phyloP scores from a whole-genome alignment of 2,329 filamentous ascomycete genomes.

The Stagonosporopsis chrysanthemi region DNA sequence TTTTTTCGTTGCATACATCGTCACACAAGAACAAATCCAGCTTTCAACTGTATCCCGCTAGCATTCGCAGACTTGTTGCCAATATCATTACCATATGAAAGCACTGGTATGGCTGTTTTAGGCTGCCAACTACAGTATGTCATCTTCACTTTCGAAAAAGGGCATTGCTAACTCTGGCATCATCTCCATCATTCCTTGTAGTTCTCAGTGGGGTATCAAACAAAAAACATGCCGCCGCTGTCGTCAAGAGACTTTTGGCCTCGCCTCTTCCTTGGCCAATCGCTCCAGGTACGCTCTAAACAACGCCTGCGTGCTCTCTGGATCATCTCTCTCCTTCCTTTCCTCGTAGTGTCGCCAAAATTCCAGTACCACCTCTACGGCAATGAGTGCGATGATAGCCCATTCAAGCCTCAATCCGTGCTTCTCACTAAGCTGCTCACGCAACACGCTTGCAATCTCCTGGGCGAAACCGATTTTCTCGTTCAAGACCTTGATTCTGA shows the following conservation, averaged over 20 bases:
- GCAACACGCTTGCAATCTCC: slow-evolving; percentile 87
- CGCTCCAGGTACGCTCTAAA: slow-evolving; percentile 47
- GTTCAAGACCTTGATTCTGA: slow-evolving; percentile 89
- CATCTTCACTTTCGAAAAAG: no score
- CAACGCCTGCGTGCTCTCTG: slow-evolving; percentile 51
- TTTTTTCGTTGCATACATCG: no score
- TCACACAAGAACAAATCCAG: no score
- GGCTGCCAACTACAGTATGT: no score
- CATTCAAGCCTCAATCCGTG: slow-evolving; percentile 88
- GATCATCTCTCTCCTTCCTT: slow-evolving; percentile 54
- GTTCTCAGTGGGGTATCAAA: background rate
- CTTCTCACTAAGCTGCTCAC: slow-evolving; percentile 88
- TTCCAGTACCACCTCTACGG: slow-evolving; percentile 90
- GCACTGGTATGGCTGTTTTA: no score
- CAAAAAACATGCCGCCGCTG: background rate
- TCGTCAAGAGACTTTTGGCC: background rate
- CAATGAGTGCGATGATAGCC: slow-evolving; percentile 94
- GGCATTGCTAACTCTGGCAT: background rate
- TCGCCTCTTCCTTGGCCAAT: background rate
- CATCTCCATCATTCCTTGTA: background rate
- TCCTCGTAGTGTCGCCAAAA: slow-evolving; percentile 76
- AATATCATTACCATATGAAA: no score
- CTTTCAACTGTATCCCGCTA: no score
- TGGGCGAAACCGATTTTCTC: slow-evolving; percentile 98
- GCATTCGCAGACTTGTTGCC: no score